Conservation (phyloP, 2,329 filamentous ascomycete species). For the Penicillium sp. region DNA sequence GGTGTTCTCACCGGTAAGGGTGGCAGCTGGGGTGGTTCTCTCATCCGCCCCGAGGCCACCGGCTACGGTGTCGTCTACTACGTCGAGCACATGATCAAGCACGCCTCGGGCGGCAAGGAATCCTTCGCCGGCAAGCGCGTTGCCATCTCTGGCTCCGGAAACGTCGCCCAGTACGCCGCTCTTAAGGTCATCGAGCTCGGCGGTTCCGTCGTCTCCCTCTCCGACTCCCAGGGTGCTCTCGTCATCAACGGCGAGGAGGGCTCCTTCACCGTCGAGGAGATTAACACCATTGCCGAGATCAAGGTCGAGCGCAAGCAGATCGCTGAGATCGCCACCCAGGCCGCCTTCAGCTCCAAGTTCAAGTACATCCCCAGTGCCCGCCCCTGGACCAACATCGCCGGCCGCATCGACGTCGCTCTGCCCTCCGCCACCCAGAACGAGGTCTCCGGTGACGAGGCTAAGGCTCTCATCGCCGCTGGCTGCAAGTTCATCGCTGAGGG, state of each 20-base stretch:
- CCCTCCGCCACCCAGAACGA: constrained; percentile 98
- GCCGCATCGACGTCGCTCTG: constrained; percentile 84
- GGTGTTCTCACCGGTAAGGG: constrained; percentile 97
- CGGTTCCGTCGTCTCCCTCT: constrained; percentile 86
- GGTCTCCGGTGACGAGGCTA: constrained; percentile 85
- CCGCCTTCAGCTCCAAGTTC: constrained; percentile 64
- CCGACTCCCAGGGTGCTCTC: constrained; percentile 84
- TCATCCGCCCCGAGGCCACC: constrained; percentile 96
- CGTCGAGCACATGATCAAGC: constrained; percentile 90
- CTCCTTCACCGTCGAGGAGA: constrained; percentile 74
- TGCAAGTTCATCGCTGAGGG: constrained; percentile 89
- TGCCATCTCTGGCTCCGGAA: constrained; percentile 93
- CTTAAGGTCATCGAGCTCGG: constrained; percentile 96
- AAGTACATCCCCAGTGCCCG: constrained; percentile 84
- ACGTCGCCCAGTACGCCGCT: constrained; percentile 96
- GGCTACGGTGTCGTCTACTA: constrained; percentile 97
- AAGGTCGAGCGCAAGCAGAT: constrained; percentile 86
- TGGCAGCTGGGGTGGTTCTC: constrained; percentile 82
- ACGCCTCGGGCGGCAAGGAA: constrained; percentile 75
- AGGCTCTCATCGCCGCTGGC: constrained; percentile 73
- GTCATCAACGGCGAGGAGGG: constrained; percentile 67
- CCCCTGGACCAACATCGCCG: constrained; percentile 81
- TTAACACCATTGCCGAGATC: constrained; percentile 75
- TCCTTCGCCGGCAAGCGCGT: constrained; percentile 88
- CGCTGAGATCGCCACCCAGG: constrained; percentile 64